phyloP scores from a whole-genome alignment of 202 grass and related monocot genomes.

The Musa balbisiana region DNA sequence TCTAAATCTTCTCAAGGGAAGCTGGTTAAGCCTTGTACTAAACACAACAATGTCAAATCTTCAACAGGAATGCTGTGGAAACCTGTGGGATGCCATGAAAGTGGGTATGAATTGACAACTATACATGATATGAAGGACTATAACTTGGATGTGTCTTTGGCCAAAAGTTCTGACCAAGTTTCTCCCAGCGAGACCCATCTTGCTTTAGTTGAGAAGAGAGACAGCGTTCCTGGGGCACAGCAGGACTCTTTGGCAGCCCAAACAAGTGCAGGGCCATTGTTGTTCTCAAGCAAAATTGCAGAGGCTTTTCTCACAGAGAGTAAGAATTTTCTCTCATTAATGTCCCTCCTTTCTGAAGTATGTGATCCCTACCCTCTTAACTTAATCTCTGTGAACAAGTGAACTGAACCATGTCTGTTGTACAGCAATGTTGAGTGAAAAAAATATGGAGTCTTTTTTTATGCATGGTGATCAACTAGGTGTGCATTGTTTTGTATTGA shows the following conservation, averaged over 20 bases:
- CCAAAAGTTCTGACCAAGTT: not conserved
- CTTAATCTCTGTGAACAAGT: not conserved
- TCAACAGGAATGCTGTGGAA: constrained; percentile 5
- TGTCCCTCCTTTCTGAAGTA: not conserved
- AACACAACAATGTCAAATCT: constrained; percentile 2
- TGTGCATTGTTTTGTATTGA: too few species aligned
- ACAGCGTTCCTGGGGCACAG: constrained; percentile 6
- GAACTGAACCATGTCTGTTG: not conserved
- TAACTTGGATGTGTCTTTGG: constrained; percentile 2
- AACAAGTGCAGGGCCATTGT: constrained; percentile 3
- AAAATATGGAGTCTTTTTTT: too few species aligned
- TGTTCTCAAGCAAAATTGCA: constrained; percentile 48
- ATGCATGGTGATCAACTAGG: too few species aligned
- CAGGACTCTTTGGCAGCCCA: constrained; percentile 6
- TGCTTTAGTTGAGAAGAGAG: constrained; percentile 18
- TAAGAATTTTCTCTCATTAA: constrained; percentile 29
- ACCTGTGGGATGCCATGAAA: constrained; percentile 13
- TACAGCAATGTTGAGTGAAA: too few species aligned
- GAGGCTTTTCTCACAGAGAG: constrained; percentile 56
- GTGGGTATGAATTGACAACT: constrained; percentile 1
- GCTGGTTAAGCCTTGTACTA: constrained; percentile 4
- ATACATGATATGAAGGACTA: not conserved
- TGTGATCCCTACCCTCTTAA: not conserved
- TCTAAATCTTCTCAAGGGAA: constrained; percentile 6
- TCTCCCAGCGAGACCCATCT: constrained; percentile 10